These are phyloP conservation scores for Candida insectalens DNA, from an alignment of 805 yeast genomes.

Conservation along the genomic window DNA sequence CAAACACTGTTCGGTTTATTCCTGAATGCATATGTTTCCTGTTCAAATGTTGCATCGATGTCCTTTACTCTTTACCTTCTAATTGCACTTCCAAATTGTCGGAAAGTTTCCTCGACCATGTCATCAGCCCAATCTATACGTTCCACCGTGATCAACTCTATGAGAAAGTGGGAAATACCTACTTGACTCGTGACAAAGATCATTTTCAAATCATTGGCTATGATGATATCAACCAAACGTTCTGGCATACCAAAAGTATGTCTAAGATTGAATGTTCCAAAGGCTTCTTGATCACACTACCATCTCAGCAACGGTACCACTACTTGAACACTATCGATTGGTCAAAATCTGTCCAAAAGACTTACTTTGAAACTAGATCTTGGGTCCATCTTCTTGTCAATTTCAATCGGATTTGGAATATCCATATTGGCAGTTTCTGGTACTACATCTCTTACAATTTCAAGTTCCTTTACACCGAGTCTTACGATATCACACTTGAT, in stretches of 20 bases:
- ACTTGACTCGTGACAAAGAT: constrained; percentile 57
- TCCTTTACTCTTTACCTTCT: constrained; percentile 25
- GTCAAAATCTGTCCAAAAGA: constrained; percentile 61
- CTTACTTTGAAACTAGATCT: constrained; percentile 63
- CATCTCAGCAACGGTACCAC: constrained; percentile 46
- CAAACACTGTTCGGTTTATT: constrained; percentile 49
- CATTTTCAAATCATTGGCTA: constrained; percentile 52
- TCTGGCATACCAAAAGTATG: constrained; percentile 59
- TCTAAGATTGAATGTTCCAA: constrained; percentile 36
- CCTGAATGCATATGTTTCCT: constrained; percentile 46
- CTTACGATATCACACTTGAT: constrained; percentile 42
- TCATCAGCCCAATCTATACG: constrained; percentile 41
- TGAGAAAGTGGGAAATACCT: constrained; percentile 42
- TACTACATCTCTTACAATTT: constrained; percentile 61
- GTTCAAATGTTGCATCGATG: constrained; percentile 46
- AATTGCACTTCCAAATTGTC: constrained; percentile 15
- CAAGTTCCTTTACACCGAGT: constrained; percentile 53
- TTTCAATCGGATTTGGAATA: constrained; percentile 72
- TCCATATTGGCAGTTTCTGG: constrained; percentile 72
- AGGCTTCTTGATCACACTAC: constrained; percentile 39
- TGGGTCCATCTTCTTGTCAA: constrained; percentile 71
- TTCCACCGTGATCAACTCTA: constrained; percentile 64
- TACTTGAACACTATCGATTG: constrained; percentile 49
- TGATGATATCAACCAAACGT: constrained; percentile 43
- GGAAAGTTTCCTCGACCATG: constrained; percentile 20